Conservation (phyloP, 805 yeast genomes). For the Torulaspora franciscae region DNA sequence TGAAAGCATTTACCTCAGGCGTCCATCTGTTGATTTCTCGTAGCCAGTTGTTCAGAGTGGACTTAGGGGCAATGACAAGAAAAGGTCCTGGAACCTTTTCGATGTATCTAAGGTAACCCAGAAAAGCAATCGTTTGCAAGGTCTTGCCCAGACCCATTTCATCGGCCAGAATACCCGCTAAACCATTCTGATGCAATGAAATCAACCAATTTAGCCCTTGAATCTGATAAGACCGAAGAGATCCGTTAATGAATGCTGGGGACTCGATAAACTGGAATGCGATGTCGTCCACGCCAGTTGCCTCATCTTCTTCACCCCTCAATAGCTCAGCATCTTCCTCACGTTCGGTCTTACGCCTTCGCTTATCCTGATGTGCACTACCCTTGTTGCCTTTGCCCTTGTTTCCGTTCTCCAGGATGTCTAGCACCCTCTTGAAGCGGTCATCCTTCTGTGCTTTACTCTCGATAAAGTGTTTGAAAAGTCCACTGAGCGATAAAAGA, state of each 20-base stretch:
- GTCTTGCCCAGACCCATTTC: conserved; percentile 87
- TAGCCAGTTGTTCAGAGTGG: conserved; percentile 76
- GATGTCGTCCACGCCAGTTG: conserved; percentile 20
- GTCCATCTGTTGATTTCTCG: conserved; percentile 76
- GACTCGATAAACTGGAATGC: conserved; percentile 65
- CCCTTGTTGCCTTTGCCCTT: conserved; percentile 15
- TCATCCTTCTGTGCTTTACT: conserved; percentile 60
- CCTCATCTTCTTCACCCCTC: conserved; percentile 48
- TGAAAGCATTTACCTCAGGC: conserved; percentile 67
- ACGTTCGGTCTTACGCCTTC: conserved; percentile 66
- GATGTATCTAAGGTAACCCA: conserved; percentile 65
- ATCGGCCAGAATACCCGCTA: conserved; percentile 76
- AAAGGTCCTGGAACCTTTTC: conserved; percentile 64
- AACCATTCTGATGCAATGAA: conserved; percentile 57
- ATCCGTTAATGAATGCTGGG: conserved; percentile 67
- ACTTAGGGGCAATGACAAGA: conserved; percentile 71
- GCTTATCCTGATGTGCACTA: conserved; percentile 35
- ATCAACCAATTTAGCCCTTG: conserved; percentile 80
- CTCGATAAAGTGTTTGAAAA: conserved; percentile 65
- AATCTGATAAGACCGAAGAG: conserved; percentile 66
- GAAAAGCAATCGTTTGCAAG: conserved; percentile 68
- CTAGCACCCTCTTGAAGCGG: conserved; percentile 48
- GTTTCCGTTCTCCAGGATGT: conserved; percentile 31
- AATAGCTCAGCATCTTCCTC: conserved; percentile 76
- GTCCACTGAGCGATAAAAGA: conserved; percentile 56